A percentile compares a stretch with the other conserved stretches of the same genome.
Evolutionary conservation across 2,329 filamentous ascomycete genomes (phyloP).

Genomic region (Trichoderma breve): DNA sequence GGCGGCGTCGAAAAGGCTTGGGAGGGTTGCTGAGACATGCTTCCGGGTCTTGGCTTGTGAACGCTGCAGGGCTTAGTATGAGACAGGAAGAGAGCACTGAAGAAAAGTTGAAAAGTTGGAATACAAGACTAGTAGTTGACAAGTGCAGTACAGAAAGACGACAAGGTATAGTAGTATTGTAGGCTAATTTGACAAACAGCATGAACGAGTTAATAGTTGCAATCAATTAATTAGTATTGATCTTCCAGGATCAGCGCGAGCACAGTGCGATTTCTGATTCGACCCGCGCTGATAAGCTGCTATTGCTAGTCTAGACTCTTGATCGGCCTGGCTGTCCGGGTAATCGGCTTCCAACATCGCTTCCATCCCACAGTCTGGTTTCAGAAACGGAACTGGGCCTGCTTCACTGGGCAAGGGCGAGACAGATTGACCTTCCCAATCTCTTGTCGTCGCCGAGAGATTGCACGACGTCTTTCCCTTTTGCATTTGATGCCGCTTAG

Average conservation of each 20-base stretch:
- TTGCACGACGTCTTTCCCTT: background rate
- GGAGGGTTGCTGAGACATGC: conserved; percentile 2
- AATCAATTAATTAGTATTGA: background rate
- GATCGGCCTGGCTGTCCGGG: conserved; percentile 13
- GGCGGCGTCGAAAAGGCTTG: conserved; percentile 19
- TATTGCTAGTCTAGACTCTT: conserved; percentile 12
- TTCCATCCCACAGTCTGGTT: conserved; percentile 16
- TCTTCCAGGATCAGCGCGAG: background rate
- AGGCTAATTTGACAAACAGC: background rate
- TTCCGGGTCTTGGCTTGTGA: conserved; percentile 5
- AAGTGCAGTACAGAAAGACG: background rate
- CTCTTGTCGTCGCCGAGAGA: background rate
- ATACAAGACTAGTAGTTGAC: too few relatives aligned
- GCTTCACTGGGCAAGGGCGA: conserved; percentile 7
- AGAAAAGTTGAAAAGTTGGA: background rate
- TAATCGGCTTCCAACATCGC: conserved; percentile 18
- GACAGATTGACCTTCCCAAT: conserved; percentile 11
- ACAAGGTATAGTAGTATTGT: background rate
- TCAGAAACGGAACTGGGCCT: conserved; percentile 11
- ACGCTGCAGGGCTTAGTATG: conserved; percentile 1
- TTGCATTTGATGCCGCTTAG: background rate
- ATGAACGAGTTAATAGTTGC: background rate
- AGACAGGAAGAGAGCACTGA: background rate
- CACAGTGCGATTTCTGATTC: background rate
- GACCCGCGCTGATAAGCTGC: conserved; percentile 1